A percentile compares a stretch with the other conserved stretches of the same genome.
phyloP scores from a whole-genome alignment of 1,284 basidiomycete genomes.

The Laetiporus sulphureus region DNA sequence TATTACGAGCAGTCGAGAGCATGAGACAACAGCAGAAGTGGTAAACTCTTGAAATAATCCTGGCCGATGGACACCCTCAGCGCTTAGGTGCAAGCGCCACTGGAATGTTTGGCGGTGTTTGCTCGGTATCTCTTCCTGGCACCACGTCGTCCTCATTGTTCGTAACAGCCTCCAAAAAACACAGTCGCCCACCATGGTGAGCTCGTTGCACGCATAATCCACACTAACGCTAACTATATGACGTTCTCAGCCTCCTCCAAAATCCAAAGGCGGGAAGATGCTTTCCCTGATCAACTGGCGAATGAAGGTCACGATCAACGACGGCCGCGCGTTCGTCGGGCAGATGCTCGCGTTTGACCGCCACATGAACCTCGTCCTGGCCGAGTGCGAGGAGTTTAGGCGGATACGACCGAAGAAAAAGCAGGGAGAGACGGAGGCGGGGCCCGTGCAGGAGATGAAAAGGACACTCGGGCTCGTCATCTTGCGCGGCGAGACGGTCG shows the following conservation, averaged over 20 bases:
- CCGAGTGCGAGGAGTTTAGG: slow-evolving; percentile 95
- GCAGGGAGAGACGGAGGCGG: slow-evolving; percentile 63
- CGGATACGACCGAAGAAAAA: slow-evolving; percentile 86
- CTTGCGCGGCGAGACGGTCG: slow-evolving; percentile 93
- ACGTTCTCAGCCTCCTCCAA: slow-evolving; percentile 69
- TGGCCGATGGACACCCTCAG: too few relatives aligned
- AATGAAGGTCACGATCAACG: slow-evolving; percentile 96
- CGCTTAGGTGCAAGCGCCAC: slow-evolving; percentile 9
- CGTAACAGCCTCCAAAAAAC: slow-evolving; percentile 19
- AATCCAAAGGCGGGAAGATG: slow-evolving; percentile 98
- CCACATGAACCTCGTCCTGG: slow-evolving; percentile 99
- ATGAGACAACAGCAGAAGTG: too few relatives aligned
- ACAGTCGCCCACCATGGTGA: slow-evolving; percentile 55
- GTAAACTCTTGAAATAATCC: too few relatives aligned
- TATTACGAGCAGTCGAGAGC: too few relatives aligned
- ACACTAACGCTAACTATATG: too few relatives aligned
- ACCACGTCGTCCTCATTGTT: slow-evolving; percentile 20
- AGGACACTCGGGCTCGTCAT: slow-evolving; percentile 94
- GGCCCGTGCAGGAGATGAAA: slow-evolving; percentile 92
- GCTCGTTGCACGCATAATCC: too few relatives aligned
- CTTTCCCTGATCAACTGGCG: slow-evolving; percentile 96
- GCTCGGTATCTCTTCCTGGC: slow-evolving; percentile 11
- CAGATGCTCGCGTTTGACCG: slow-evolving; percentile 99
- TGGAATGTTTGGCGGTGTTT: slow-evolving; percentile 22
- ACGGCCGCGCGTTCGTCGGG: slow-evolving; percentile 91